Evolutionary conservation across 257 asterid genomes (phyloP).

Genomic region (Plantago ovata): DNA sequence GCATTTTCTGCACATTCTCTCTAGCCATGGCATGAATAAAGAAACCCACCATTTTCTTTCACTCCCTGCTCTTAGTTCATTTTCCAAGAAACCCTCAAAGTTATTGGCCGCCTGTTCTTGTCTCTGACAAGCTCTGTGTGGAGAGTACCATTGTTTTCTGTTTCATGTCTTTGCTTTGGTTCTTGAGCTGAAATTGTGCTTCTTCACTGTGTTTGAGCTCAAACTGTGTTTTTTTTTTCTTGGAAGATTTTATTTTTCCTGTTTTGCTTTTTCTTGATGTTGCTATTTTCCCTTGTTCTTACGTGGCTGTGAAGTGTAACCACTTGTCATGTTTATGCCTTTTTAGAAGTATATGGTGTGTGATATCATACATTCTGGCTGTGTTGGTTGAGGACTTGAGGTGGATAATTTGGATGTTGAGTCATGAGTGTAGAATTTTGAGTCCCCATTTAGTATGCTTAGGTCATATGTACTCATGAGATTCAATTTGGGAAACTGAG

Average conservation of each 20-base stretch:
- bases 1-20: constrained; percentile 19
- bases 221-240: constrained; percentile 6
- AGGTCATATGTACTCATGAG: too few relatives aligned
- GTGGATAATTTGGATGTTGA: background rate
- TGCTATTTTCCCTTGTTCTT: constrained; percentile 21
- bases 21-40: constrained; percentile 7
- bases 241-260: too few relatives aligned
- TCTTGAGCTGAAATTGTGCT: constrained; percentile 6
- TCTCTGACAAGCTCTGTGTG: constrained; percentile 38
- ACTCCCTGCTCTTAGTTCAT: background rate
- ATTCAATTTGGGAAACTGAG: too few relatives aligned
- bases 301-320: constrained; percentile 2
- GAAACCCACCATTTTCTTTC: constrained; percentile 24
- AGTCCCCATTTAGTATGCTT: too few relatives aligned
- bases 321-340: constrained; percentile 14
- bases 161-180: constrained; percentile 19
- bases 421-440: background rate
- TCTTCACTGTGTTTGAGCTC: background rate
- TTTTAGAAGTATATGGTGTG: constrained; percentile 3
- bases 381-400: background rate
- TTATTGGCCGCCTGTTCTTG: constrained; percentile 26
- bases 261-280: constrained; percentile 10
- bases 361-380: background rate
- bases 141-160: constrained; percentile 18
- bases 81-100: constrained; percentile 8